These are phyloP conservation scores for Mycocentrospora acerina DNA, from an alignment of 2,329 filamentous ascomycete genomes.

Conservation along the genomic window DNA sequence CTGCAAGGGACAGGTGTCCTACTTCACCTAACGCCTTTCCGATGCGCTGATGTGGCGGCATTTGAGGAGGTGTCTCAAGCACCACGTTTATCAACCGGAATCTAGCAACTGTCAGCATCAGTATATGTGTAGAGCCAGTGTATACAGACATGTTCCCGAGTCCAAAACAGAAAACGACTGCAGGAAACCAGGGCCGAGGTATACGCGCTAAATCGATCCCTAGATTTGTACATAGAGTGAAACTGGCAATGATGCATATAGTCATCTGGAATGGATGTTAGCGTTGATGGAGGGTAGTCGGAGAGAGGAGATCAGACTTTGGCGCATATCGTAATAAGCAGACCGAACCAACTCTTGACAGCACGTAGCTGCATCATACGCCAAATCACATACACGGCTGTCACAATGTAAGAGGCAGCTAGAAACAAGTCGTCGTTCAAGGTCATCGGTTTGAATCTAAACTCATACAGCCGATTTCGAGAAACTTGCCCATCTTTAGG, in stretches of 20 bases:
- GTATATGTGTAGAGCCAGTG: neutral
- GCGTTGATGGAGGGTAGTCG: neutral
- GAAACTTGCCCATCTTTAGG: slow-evolving; percentile 58
- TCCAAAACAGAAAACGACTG: slow-evolving; percentile 75
- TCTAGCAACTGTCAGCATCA: slow-evolving; percentile 31
- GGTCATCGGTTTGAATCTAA: slow-evolving; percentile 75
- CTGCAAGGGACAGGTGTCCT: slow-evolving; percentile 67
- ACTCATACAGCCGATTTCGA: slow-evolving; percentile 69
- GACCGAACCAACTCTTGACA: slow-evolving; percentile 72
- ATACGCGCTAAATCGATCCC: slow-evolving; percentile 75
- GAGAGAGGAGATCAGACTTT: slow-evolving; percentile 49
- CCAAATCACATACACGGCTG: slow-evolving; percentile 64
- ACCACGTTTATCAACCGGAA: slow-evolving; percentile 78
- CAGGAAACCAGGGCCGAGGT: slow-evolving; percentile 71
- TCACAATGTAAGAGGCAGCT: slow-evolving; percentile 64
- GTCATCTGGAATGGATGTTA: slow-evolving; percentile 49
- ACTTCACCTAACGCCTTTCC: slow-evolving; percentile 74
- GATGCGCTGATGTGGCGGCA: slow-evolving; percentile 68
- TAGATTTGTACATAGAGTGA: slow-evolving; percentile 75
- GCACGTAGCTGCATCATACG: slow-evolving; percentile 70
- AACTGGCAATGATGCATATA: slow-evolving; percentile 74
- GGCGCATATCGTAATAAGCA: slow-evolving; percentile 68
- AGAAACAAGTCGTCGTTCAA: slow-evolving; percentile 65
- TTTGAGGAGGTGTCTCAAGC: slow-evolving; percentile 68
- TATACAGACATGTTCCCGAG: slow-evolving; percentile 66